These are phyloP conservation scores for Exophiala sp. DNA, from an alignment of 2,329 filamentous ascomycete species.

Conservation along the genomic window DNA sequence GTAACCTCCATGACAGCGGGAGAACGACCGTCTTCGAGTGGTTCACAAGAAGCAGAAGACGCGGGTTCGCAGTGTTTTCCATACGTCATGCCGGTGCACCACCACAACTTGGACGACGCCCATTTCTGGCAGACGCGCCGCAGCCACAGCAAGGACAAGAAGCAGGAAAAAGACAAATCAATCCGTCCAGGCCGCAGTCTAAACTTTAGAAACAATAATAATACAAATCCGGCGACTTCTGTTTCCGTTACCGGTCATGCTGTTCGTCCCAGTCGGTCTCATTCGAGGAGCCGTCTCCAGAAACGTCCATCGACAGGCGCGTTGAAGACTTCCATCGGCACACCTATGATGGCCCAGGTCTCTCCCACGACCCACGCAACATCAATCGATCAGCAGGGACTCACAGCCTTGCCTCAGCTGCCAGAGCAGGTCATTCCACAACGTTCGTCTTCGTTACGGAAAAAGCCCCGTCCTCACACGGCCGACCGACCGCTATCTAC, in stretches of 20 bases:
- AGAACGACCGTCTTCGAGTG: not conserved
- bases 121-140: not conserved
- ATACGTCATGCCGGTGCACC: not conserved
- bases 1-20: not conserved
- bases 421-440: slow-evolving; percentile 9
- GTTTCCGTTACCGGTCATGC: slow-evolving; percentile 3
- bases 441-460: slow-evolving; percentile 14
- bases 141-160: not conserved
- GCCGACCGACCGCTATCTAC: slow-evolving; percentile 1
- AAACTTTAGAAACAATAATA: not conserved
- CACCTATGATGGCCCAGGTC: slow-evolving; percentile 5
- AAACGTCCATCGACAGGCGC: slow-evolving; percentile 6
- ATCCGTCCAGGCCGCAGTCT: not conserved
- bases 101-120: no score
- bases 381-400: slow-evolving; percentile 3
- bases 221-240: not conserved
- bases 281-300: slow-evolving; percentile 14
- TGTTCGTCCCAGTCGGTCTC: slow-evolving; percentile 2
- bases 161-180: not conserved
- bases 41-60: no score
- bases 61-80: no score
- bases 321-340: slow-evolving; percentile 8
- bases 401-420: slow-evolving; percentile 13
- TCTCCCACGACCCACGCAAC: not conserved
- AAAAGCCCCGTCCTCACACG: slow-evolving; percentile 5